These are phyloP conservation scores for Sesbania bispinosa DNA, from an alignment of 306 rosid species.

Conservation along the genomic window DNA sequence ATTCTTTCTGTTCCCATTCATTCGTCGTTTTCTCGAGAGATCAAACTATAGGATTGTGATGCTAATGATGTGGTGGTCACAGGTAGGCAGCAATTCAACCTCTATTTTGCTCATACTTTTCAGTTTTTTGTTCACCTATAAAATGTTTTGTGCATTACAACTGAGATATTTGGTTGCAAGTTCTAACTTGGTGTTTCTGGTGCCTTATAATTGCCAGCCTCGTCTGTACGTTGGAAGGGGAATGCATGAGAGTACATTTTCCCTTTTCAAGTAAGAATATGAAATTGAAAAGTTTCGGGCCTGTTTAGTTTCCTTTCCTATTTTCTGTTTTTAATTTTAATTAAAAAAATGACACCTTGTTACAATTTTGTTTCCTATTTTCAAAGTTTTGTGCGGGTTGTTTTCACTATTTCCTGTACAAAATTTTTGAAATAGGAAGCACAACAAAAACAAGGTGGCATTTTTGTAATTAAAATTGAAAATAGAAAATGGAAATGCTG, in stretches of 20 bases:
- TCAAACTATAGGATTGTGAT: slow-evolving; percentile 83
- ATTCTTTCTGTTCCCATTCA: slow-evolving; percentile 80
- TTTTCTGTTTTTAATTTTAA: not conserved
- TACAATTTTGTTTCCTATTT: no score
- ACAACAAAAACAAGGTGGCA: no score
- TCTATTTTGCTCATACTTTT: not conserved
- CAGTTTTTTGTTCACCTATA: slow-evolving; percentile 1
- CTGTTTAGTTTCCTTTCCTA: no score
- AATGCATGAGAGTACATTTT: slow-evolving; percentile 96
- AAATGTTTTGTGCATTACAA: not conserved
- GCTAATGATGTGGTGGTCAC: slow-evolving; percentile 99
- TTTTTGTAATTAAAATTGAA: no score
- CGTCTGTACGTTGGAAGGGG: slow-evolving; percentile 98
- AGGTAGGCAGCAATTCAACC: slow-evolving; percentile 46
- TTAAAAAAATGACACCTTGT: not conserved
- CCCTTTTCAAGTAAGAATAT: slow-evolving; percentile 83
- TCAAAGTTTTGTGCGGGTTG: no score
- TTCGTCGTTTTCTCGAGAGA: slow-evolving; percentile 90
- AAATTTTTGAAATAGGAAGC: no score
- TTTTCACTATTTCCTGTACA: no score
- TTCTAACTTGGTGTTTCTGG: slow-evolving; percentile 26
- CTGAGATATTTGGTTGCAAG: not conserved
- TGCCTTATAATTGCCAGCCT: slow-evolving; percentile 63
- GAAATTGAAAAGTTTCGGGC: not conserved
- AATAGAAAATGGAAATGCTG: not conserved